Percentiles rank a stretch among this genome's conserved stretches.
Evolutionary conservation across 495 filamentous ascomycete species (phyloP).

Genomic region (Aspergillus kassunensis): DNA sequence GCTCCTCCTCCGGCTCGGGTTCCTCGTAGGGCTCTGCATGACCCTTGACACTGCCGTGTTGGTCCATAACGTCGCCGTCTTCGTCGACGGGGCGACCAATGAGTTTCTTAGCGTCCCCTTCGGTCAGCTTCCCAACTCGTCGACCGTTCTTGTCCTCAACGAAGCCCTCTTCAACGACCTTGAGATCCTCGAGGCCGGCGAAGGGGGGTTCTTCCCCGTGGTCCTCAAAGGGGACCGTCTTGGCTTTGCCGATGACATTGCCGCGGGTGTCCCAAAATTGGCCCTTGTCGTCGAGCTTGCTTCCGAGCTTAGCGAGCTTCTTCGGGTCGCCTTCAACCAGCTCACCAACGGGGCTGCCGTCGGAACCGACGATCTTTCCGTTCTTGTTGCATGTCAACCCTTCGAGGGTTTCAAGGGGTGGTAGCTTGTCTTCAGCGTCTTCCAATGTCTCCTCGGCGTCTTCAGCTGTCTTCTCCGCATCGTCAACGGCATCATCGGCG

Average conservation of each 20-base stretch:
- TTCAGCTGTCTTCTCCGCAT: conserved; percentile 27
- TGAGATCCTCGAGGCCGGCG: conserved; percentile 60
- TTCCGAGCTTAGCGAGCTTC: conserved; percentile 52
- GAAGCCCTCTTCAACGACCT: conserved; percentile 55
- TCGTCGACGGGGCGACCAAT: conserved; percentile 59
- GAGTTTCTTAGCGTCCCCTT: conserved; percentile 62
- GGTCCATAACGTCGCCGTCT: conserved; percentile 62
- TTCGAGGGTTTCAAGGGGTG: conserved; percentile 57
- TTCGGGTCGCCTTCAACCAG: conserved; percentile 57
- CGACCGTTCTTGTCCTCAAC: conserved; percentile 58
- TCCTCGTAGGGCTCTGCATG: conserved; percentile 54
- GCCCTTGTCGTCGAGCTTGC: conserved; percentile 55
- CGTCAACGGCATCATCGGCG: too few relatives aligned
- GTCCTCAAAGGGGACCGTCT: conserved; percentile 56
- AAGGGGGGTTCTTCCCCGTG: conserved; percentile 56
- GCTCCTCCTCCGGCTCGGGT: conserved; percentile 29
- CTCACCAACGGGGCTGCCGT: conserved; percentile 53
- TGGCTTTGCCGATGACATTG: conserved; percentile 55
- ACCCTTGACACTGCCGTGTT: conserved; percentile 58
- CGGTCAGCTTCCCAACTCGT: conserved; percentile 53
- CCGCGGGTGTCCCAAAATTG: conserved; percentile 61
- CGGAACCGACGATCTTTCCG: conserved; percentile 52
- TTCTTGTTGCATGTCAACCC: conserved; percentile 59
- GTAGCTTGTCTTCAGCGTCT: conserved; percentile 37
- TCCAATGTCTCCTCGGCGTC: conserved; percentile 32